A percentile compares a stretch with the other conserved stretches of the same genome.
phyloP scores from a whole-genome alignment of 768 basidiomycete genomes.

The Candolleomyces aberdarensis region DNA sequence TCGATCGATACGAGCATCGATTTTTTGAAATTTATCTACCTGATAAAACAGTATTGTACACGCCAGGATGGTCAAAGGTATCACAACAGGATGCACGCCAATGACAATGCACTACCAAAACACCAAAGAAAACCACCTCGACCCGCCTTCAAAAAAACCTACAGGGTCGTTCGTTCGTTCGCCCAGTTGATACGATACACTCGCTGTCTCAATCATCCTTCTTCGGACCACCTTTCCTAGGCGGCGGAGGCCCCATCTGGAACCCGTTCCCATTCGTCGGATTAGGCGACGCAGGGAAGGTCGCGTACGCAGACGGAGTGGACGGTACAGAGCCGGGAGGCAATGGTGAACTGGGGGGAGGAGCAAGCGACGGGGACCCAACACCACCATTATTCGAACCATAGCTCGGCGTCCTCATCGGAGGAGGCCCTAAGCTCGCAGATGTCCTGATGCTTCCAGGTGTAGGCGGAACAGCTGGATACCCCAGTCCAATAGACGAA shows the following conservation, averaged over 20 bases:
- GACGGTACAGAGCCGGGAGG: slow-evolving; percentile 23
- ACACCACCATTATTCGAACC: slow-evolving; percentile 6
- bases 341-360: too few species aligned
- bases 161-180: not conserved
- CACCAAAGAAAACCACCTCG: not conserved
- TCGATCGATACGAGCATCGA: too few species aligned
- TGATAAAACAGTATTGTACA: too few species aligned
- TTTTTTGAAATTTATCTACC: too few species aligned
- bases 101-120: too few species aligned
- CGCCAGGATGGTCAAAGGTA: too few species aligned
- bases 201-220: slow-evolving; percentile 31
- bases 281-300: slow-evolving; percentile 33
- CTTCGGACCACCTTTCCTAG: slow-evolving; percentile 24
- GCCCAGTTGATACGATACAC: not conserved
- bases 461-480: slow-evolving; percentile 9
- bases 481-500: slow-evolving; percentile 11
- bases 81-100: too few species aligned
- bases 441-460: slow-evolving; percentile 14
- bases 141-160: not conserved
- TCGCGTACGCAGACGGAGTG: slow-evolving; percentile 29
- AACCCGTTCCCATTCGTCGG: slow-evolving; percentile 24
- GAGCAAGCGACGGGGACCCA: slow-evolving; percentile 15
- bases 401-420: slow-evolving; percentile 19
- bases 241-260: slow-evolving; percentile 21
- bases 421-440: slow-evolving; percentile 18